Conservation (phyloP, 495 filamentous ascomycete genomes). For the Chaetomium fimeti region DNA sequence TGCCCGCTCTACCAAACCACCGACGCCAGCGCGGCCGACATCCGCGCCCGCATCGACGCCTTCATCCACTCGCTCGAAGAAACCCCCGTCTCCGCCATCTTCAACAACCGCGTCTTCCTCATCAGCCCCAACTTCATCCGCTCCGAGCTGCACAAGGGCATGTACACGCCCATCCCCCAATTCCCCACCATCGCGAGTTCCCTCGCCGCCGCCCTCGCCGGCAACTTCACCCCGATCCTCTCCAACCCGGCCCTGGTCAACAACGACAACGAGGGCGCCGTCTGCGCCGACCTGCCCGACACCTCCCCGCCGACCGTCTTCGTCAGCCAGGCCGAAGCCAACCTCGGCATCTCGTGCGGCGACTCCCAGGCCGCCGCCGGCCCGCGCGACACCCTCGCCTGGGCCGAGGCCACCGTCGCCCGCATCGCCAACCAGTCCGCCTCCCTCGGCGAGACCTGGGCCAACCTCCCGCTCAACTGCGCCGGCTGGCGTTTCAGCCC, state of each 20-base stretch:
- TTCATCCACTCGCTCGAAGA: slow-evolving; percentile 25
- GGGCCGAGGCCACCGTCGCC: slow-evolving; percentile 44
- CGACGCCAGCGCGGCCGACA: slow-evolving; percentile 47
- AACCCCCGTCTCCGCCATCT: slow-evolving; percentile 27
- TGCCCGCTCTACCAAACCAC: slow-evolving; percentile 51
- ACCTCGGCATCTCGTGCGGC: slow-evolving; percentile 54
- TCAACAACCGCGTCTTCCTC: slow-evolving; percentile 27
- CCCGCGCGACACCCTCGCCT: slow-evolving; percentile 24
- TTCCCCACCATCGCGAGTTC: slow-evolving; percentile 26
- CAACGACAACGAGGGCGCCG: slow-evolving; percentile 13
- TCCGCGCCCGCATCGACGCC: slow-evolving; percentile 44
- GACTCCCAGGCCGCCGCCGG: slow-evolving; percentile 45
- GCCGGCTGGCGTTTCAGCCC: slow-evolving; percentile 46
- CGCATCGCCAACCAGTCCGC: slow-evolving; percentile 45
- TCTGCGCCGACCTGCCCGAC: background rate
- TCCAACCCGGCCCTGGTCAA: background rate
- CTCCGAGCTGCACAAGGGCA: slow-evolving; percentile 39
- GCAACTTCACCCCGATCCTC: slow-evolving; percentile 10
- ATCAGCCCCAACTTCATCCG: slow-evolving; percentile 47
- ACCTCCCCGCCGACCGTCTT: no score
- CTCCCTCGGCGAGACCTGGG: slow-evolving; percentile 56
- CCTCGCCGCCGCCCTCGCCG: slow-evolving; percentile 36
- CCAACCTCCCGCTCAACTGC: slow-evolving; percentile 52
- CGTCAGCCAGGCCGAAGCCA: no score
- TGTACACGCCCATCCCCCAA: slow-evolving; percentile 29